Evolutionary conservation across 345 rosid species (phyloP).

Genomic region (Salix koriyanagi): DNA sequence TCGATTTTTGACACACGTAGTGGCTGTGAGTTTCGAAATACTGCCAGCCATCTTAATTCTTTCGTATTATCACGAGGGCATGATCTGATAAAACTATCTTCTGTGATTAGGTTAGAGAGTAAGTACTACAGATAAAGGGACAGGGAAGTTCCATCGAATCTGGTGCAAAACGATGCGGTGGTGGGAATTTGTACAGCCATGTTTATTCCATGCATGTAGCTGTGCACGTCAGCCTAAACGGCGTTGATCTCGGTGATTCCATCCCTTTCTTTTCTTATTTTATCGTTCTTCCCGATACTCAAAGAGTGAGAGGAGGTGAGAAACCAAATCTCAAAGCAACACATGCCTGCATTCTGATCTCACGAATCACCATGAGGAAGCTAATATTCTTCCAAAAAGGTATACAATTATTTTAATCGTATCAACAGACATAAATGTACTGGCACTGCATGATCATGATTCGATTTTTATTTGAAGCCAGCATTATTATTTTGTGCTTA

Average conservation of each 20-base stretch:
- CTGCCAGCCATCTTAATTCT: neutral
- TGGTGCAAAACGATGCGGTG: constrained; percentile 28
- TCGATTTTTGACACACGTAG: neutral
- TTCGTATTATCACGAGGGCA: neutral
- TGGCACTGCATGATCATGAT: no score
- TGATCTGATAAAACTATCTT: neutral
- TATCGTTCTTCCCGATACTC: constrained; percentile 23
- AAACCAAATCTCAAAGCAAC: constrained; percentile 44
- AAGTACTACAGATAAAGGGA: neutral
- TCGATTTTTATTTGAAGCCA: neutral
- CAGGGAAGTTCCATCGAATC: constrained; percentile 11
- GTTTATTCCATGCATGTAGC: constrained; percentile 13
- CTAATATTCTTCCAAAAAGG: constrained; percentile 49
- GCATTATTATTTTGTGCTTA: neutral
- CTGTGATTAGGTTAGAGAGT: neutral
- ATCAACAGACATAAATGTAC: constrained; percentile 10
- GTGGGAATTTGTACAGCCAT: neutral
- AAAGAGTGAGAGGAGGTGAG: constrained; percentile 35
- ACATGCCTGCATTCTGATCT: constrained; percentile 37
- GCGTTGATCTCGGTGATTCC: constrained; percentile 75
- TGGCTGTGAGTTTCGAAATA: neutral
- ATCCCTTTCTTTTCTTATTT: constrained; percentile 33
- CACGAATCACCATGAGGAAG: constrained; percentile 53
- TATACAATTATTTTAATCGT: neutral
- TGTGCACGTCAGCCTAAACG: constrained; percentile 51